phyloP scores from a whole-genome alignment of 768 basidiomycete species.

The Podaxis carcinomalis region DNA sequence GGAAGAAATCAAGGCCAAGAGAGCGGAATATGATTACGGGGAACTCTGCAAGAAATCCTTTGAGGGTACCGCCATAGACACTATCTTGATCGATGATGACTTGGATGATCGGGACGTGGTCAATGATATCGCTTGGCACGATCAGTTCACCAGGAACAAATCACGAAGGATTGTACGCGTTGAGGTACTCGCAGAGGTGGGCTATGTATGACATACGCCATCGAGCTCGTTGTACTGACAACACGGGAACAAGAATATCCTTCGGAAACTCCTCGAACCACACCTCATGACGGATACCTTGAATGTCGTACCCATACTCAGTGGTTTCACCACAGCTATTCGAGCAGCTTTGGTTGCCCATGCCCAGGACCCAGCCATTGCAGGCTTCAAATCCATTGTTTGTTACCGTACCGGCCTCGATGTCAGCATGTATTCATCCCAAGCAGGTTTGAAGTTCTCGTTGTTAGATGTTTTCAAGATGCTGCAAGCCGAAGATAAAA shows the following conservation, averaged over 20 bases:
- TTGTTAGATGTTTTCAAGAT: conserved; percentile 27
- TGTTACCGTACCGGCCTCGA: conserved; percentile 77
- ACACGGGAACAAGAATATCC: conserved; percentile 24
- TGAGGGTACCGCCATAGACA: conserved; percentile 53
- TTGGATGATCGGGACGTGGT: conserved; percentile 44
- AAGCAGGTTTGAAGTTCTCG: conserved; percentile 24
- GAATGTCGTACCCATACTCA: conserved; percentile 18
- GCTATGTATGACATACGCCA: conserved; percentile 2
- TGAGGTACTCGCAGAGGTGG: conserved; percentile 70
- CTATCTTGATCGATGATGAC: conserved; percentile 73
- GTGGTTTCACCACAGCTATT: conserved; percentile 32
- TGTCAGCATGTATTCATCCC: conserved; percentile 29
- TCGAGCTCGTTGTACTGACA: conserved; percentile 8
- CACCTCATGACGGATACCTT: conserved; percentile 13
- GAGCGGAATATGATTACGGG: conserved; percentile 43
- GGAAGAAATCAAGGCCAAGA: conserved; percentile 51
- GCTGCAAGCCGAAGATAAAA: conserved; percentile 29
- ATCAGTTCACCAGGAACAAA: conserved; percentile 46
- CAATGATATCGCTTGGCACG: conserved; percentile 58
- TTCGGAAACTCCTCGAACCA: conserved; percentile 23
- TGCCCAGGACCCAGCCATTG: conserved; percentile 47
- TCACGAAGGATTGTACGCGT: conserved; percentile 65
- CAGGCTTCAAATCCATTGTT: conserved; percentile 69
- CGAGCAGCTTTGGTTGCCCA: conserved; percentile 27
- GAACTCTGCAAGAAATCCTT: conserved; percentile 57